phyloP scores from a whole-genome alignment of 2,329 filamentous ascomycete genomes.

The Lasiodiplodia theobromae region DNA sequence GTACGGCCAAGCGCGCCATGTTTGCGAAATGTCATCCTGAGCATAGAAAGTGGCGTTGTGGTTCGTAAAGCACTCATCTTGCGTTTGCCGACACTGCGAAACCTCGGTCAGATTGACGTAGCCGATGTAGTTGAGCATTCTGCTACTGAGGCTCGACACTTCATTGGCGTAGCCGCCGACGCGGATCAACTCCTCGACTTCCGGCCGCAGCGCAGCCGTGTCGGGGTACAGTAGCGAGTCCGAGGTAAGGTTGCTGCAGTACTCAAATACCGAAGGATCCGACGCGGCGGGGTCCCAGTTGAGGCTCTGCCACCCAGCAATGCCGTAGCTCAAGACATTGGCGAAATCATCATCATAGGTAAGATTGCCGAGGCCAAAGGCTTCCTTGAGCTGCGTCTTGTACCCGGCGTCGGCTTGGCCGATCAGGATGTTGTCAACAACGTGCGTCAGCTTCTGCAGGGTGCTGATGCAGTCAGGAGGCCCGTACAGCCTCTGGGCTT shows the following conservation, averaged over 20 bases:
- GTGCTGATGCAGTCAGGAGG: slow-evolving; percentile 69
- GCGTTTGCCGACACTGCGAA: slow-evolving; percentile 49
- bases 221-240: slow-evolving; percentile 52
- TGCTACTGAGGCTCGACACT: slow-evolving; percentile 53
- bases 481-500: slow-evolving; percentile 63
- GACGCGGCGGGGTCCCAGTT: slow-evolving; percentile 68
- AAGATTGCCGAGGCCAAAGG: slow-evolving; percentile 60
- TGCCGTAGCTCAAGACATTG: slow-evolving; percentile 51
- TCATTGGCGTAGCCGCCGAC: slow-evolving; percentile 57
- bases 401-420: slow-evolving; percentile 54
- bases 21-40: slow-evolving; percentile 51
- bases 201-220: slow-evolving; percentile 46
- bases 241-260: slow-evolving; percentile 64
- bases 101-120: slow-evolving; percentile 58
- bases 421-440: slow-evolving; percentile 66
- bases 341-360: slow-evolving; percentile 63
- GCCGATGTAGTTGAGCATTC: slow-evolving; percentile 64
- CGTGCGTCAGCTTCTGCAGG: slow-evolving; percentile 66
- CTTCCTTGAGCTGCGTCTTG: slow-evolving; percentile 56
- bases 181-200: slow-evolving; percentile 54
- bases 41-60: slow-evolving; percentile 58
- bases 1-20: slow-evolving; percentile 64
- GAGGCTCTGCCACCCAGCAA: slow-evolving; percentile 61
- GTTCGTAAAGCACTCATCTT: slow-evolving; percentile 60
- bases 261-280: slow-evolving; percentile 57